Conservation (phyloP, 176 grass and related monocot genomes). For the Rhipidocladum racemiflorum region DNA sequence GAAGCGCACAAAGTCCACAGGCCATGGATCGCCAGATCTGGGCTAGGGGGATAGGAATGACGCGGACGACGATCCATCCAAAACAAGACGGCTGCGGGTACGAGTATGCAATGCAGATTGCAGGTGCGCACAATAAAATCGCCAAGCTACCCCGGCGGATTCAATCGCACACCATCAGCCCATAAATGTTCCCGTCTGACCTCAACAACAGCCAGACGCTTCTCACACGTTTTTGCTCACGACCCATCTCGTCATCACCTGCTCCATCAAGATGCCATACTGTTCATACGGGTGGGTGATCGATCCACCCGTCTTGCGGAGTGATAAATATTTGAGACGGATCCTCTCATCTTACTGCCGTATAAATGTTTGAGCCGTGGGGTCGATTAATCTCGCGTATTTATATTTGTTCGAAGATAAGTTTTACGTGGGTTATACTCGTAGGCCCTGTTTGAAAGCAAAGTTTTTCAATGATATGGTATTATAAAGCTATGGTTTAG, state of each 20-base stretch:
- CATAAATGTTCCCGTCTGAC: background rate
- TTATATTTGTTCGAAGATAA: too few relatives aligned
- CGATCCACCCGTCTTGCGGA: background rate
- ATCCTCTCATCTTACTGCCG: background rate
- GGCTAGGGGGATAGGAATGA: background rate
- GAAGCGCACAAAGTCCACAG: background rate
- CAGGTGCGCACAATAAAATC: background rate
- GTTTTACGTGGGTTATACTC: too few relatives aligned
- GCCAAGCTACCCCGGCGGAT: background rate
- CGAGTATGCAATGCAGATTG: background rate
- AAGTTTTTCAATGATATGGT: too few relatives aligned
- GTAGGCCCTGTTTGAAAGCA: too few relatives aligned
- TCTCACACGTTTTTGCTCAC: slow-evolving; percentile 15
- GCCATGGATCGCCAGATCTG: background rate
- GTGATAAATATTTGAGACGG: background rate
- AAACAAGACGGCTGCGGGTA: too few relatives aligned
- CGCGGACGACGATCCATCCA: too few relatives aligned
- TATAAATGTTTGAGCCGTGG: background rate
- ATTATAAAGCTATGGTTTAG: too few relatives aligned
- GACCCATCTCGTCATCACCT: background rate
- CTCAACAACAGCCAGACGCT: background rate
- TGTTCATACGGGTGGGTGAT: background rate
- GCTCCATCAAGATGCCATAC: background rate
- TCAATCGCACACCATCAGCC: background rate
- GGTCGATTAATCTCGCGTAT: background rate